Evolutionary conservation across 2,329 filamentous ascomycete genomes (phyloP).

Genomic region (Penicillium sp.): DNA sequence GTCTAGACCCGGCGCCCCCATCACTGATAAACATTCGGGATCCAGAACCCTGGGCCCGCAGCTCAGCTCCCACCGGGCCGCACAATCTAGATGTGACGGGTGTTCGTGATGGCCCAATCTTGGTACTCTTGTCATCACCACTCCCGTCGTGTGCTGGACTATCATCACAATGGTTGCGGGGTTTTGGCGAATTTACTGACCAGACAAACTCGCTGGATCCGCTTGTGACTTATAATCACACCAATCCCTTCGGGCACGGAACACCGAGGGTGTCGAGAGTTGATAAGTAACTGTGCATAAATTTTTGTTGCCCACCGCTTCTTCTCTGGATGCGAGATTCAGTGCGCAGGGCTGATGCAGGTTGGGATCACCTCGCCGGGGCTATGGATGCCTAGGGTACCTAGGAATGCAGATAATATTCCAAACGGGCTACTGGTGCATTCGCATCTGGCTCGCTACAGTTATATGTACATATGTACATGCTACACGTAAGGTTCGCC

Average conservation of each 20-base stretch:
- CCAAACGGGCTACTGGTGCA: slow-evolving; percentile 13
- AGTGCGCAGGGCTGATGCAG: slow-evolving; percentile 5
- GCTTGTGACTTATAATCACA: too few species aligned
- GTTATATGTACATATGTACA: too few species aligned
- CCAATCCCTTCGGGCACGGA: too few species aligned
- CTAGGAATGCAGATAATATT: slow-evolving; percentile 11
- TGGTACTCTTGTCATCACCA: too few species aligned
- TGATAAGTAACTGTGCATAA: too few species aligned
- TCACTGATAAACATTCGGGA: slow-evolving; percentile 6
- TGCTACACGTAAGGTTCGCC: slow-evolving; percentile 11
- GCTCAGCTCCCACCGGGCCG: not conserved
- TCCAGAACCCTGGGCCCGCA: not conserved
- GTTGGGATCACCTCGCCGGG: slow-evolving; percentile 17
- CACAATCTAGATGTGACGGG: slow-evolving; percentile 4
- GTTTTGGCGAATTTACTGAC: too few species aligned
- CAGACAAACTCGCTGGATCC: too few species aligned
- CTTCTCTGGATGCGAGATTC: slow-evolving; percentile 3
- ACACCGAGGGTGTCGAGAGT: too few species aligned
- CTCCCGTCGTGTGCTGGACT: too few species aligned
- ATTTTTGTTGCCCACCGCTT: slow-evolving; percentile 16
- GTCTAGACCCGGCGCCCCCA: not conserved
- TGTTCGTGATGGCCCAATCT: too few species aligned
- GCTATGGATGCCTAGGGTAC: slow-evolving; percentile 5
- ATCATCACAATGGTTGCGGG: too few species aligned
- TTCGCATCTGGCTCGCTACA: not conserved